These are phyloP conservation scores for Calycina herbarum DNA, from an alignment of 2,329 filamentous ascomycete species.

Conservation along the genomic window DNA sequence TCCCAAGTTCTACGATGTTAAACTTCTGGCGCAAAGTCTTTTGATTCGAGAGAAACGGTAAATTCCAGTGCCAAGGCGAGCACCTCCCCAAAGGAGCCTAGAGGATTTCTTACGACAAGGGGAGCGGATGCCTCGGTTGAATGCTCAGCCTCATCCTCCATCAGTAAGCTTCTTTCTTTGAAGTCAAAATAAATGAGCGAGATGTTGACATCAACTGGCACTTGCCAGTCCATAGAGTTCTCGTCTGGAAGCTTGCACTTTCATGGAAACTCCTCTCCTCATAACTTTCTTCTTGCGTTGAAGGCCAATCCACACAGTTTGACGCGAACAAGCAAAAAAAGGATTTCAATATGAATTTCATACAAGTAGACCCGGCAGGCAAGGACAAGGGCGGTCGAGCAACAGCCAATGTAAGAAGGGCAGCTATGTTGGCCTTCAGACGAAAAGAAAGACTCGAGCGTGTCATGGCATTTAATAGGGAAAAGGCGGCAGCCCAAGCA, in stretches of 20 bases:
- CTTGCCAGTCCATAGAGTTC: background rate
- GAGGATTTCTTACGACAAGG: background rate
- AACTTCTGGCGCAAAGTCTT: no score
- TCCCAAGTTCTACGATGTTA: no score
- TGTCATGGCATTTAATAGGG: background rate
- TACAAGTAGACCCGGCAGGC: slow-evolving; percentile 2
- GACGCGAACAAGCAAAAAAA: background rate
- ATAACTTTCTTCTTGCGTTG: background rate
- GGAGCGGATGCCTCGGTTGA: background rate
- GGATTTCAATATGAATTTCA: slow-evolving; percentile 1
- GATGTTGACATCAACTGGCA: background rate
- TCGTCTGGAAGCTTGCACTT: background rate
- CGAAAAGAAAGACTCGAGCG: slow-evolving; percentile 8
- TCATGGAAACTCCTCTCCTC: background rate
- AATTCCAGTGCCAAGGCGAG: background rate
- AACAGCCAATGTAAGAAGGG: slow-evolving; percentile 4
- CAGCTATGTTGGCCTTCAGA: slow-evolving; percentile 11
- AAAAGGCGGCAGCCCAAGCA: background rate
- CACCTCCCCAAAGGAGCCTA: background rate
- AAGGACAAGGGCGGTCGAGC: background rate
- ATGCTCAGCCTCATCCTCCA: background rate
- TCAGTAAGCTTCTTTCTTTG: background rate
- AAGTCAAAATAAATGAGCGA: background rate
- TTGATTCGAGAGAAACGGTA: background rate
- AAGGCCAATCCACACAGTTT: background rate